Evolutionary conservation across 1,284 basidiomycete genomes (phyloP).

Genomic region (Amylostereum areolatum): DNA sequence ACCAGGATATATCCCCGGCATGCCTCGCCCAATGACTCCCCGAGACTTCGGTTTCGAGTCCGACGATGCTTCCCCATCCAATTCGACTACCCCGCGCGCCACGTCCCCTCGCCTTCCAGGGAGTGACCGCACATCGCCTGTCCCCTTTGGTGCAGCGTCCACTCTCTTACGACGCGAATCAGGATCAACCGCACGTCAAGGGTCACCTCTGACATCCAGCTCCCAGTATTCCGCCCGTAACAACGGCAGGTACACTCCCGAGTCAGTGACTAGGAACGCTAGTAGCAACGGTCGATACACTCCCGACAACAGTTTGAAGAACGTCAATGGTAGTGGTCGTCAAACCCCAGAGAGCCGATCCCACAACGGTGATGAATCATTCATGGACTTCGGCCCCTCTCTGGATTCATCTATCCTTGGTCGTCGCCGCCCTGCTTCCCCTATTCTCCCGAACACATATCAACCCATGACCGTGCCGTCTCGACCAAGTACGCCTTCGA

Average conservation of each 20-base stretch:
- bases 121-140: conserved; percentile 25
- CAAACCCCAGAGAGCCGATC: conserved; percentile 29
- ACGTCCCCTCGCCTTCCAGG: conserved; percentile 47
- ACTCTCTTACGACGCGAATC: conserved; percentile 45
- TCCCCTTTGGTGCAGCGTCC: conserved; percentile 27
- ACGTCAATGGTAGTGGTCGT: neutral
- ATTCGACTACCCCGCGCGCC: conserved; percentile 74
- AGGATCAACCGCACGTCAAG: conserved; percentile 25
- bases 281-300: conserved; percentile 57
- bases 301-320: conserved; percentile 24
- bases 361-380: conserved; percentile 26
- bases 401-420: conserved; percentile 42
- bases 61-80: conserved; percentile 64
- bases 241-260: neutral
- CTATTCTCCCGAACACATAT: conserved; percentile 52
- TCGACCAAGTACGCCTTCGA: conserved; percentile 68
- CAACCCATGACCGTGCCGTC: conserved; percentile 56
- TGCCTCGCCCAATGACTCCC: conserved; percentile 83
- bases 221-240: conserved; percentile 26
- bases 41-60: conserved; percentile 52
- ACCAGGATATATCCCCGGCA: conserved; percentile 82
- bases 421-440: conserved; percentile 60
- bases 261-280: conserved; percentile 42
- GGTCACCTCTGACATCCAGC: conserved; percentile 38
- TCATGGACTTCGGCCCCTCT: conserved; percentile 40